A percentile compares a stretch with the other conserved stretches of the same genome.
These are phyloP conservation scores for Discostella pseudostelligera DNA, from an alignment of 108 stramenopile species.

Conservation along the genomic window DNA sequence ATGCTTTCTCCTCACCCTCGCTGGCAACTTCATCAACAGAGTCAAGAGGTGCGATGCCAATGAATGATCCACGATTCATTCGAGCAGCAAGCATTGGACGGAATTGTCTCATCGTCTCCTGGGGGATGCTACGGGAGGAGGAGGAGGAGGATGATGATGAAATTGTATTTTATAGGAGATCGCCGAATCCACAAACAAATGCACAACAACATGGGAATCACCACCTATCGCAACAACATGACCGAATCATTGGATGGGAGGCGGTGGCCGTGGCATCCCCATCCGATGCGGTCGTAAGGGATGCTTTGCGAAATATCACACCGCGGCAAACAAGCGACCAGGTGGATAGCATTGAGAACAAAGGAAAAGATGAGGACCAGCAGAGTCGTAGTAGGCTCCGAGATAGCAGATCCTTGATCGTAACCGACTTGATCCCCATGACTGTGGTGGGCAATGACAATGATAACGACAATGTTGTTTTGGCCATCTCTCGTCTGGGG, in stretches of 20 bases:
- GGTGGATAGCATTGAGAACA: not conserved
- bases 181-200: slow-evolving; percentile 11
- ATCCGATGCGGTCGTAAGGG: slow-evolving; percentile 26
- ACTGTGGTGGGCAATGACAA: slow-evolving; percentile 24
- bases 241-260: slow-evolving; percentile 38
- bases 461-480: slow-evolving; percentile 21
- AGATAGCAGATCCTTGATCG: slow-evolving; percentile 33
- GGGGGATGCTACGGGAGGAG: slow-evolving; percentile 53
- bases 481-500: slow-evolving; percentile 72
- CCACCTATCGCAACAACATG: slow-evolving; percentile 23
- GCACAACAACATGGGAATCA: slow-evolving; percentile 2
- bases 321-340: slow-evolving; percentile 2
- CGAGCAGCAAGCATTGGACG: slow-evolving; percentile 59
- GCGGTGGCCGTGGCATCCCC: slow-evolving; percentile 29
- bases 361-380: slow-evolving; percentile 7
- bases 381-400: not conserved
- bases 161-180: not conserved
- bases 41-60: not conserved
- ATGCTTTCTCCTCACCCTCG: not conserved
- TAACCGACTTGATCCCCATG: slow-evolving; percentile 40
- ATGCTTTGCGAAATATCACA: slow-evolving; percentile 17
- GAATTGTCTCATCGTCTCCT: slow-evolving; percentile 73
- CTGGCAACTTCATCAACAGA: not conserved
- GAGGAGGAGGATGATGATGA: not conserved
- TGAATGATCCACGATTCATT: slow-evolving; percentile 41